Conservation (phyloP, 2,329 filamentous ascomycete species). For the Xylaria sp. region DNA sequence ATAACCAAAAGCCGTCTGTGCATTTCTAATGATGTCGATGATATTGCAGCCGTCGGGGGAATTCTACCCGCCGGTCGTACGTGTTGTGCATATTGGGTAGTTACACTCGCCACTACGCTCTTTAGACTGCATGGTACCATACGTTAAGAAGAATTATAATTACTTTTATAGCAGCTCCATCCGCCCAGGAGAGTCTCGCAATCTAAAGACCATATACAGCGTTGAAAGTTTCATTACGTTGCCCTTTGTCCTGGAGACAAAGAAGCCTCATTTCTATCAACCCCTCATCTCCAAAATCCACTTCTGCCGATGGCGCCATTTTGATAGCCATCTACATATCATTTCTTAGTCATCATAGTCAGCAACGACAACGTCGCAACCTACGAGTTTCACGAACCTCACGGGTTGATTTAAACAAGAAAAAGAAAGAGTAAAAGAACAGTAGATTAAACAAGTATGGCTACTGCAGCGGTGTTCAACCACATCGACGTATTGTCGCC, state of each 20-base stretch:
- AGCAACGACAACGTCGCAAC: neutral
- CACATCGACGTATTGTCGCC: constrained; percentile 64
- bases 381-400: neutral
- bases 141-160: neutral
- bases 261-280: neutral
- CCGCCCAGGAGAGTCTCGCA: neutral
- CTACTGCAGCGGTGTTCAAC: constrained; percentile 62
- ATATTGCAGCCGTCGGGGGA: constrained; percentile 4
- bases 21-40: constrained; percentile 23
- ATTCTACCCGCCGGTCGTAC: neutral
- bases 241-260: neutral
- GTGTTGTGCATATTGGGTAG: neutral
- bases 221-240: neutral
- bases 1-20: neutral
- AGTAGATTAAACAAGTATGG: constrained; percentile 45
- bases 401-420: constrained; percentile 1
- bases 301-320: neutral
- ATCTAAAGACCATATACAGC: too few species aligned
- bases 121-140: neutral
- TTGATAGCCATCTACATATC: neutral
- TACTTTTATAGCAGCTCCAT: constrained; percentile 8
- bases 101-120: constrained; percentile 7
- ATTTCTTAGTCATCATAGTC: neutral
- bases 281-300: constrained; percentile 14
- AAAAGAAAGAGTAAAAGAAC: constrained; percentile 34